A percentile compares a stretch with the other conserved stretches of the same genome.
These are phyloP conservation scores for Porphyridium purpureum DNA, from an alignment of 23 red algal species.

Conservation along the genomic window DNA sequence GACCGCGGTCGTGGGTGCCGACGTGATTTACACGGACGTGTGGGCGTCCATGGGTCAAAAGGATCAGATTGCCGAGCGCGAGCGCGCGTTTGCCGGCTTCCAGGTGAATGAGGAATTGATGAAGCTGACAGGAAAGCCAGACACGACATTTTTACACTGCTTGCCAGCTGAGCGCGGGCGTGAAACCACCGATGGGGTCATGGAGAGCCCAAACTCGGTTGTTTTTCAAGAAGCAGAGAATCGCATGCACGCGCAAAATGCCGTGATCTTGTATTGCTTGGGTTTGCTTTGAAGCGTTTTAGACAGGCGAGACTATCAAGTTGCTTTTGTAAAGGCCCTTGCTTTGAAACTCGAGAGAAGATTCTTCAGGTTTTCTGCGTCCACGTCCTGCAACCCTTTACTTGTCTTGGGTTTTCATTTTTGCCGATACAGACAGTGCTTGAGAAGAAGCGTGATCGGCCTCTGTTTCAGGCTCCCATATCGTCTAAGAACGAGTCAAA, in stretches of 20 bases:
- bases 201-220: conserved; percentile 62
- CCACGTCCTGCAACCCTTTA: too few relatives aligned
- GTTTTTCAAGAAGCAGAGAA: conserved; percentile 99
- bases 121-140: conserved; percentile 20
- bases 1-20: conserved; percentile 48
- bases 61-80: conserved; percentile 44
- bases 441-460: too few relatives aligned
- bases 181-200: conserved; percentile 79
- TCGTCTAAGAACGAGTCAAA: too few relatives aligned
- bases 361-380: too few relatives aligned
- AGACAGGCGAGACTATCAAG: too few relatives aligned
- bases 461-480: too few relatives aligned
- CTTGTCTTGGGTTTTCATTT: too few relatives aligned
- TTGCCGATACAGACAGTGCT: too few relatives aligned
- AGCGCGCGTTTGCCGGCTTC: conserved; percentile 55
- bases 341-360: too few relatives aligned
- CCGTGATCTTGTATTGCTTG: conserved; percentile 70
- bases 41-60: conserved; percentile 99
- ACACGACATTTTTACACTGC: conserved; percentile 74
- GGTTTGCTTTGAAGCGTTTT: too few relatives aligned
- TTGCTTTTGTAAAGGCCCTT: too few relatives aligned
- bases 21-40: conserved; percentile 97
- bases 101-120: conserved; percentile 59
- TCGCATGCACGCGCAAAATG: conserved; percentile 95
- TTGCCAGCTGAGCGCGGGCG: conserved; percentile 89